phyloP scores from a whole-genome alignment of 176 grass and related monocot species.

The Otatea glauca region DNA sequence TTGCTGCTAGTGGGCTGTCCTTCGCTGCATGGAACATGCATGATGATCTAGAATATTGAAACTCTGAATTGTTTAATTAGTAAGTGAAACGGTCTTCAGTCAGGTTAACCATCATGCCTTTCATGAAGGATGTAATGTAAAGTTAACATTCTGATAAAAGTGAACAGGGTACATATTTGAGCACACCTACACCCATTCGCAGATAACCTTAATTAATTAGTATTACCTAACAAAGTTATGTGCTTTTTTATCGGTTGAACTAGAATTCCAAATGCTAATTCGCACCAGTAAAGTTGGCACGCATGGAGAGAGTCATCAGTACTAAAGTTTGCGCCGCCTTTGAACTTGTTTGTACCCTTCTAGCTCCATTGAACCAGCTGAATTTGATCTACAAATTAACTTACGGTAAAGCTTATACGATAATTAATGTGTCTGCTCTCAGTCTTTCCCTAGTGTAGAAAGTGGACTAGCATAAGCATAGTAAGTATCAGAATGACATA shows the following conservation, averaged over 20 bases:
- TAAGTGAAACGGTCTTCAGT: not conserved
- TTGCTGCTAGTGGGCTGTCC: slow-evolving; percentile 46
- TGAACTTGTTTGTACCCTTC: not conserved
- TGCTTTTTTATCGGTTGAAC: not conserved
- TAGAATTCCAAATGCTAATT: not conserved
- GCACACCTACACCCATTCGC: too few species aligned
- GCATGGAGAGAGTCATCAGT: not conserved
- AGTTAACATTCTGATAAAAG: too few species aligned
- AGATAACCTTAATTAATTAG: not conserved
- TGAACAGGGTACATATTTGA: too few species aligned
- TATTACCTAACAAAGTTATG: not conserved
- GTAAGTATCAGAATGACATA: not conserved
- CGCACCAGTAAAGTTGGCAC: not conserved
- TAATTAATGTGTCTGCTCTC: not conserved
- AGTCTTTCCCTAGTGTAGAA: not conserved
- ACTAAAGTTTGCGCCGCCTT: not conserved
- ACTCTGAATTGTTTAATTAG: slow-evolving; percentile 19
- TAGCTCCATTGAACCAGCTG: not conserved
- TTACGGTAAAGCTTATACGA: not conserved
- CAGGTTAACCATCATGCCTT: not conserved
- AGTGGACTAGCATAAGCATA: not conserved
- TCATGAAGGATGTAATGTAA: not conserved
- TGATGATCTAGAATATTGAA: slow-evolving; percentile 1
- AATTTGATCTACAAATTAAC: not conserved
- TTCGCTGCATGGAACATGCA: slow-evolving; percentile 48